These are phyloP conservation scores for Heracleum sosnowskyi DNA, from an alignment of 129 eudicot genomes.

Conservation along the genomic window DNA sequence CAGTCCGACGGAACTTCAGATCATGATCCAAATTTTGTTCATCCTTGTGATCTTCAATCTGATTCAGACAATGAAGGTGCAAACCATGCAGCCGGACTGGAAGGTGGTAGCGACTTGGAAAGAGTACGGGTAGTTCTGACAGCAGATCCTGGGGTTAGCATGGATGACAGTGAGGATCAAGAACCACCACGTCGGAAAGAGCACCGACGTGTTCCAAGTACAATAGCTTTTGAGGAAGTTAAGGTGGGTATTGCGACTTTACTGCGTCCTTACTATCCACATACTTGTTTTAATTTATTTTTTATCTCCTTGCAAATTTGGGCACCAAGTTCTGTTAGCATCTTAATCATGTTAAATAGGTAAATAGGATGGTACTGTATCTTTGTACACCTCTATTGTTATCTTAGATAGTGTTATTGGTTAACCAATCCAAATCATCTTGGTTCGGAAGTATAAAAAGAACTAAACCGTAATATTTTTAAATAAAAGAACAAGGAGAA, in stretches of 20 bases:
- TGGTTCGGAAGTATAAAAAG: background rate
- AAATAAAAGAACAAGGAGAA: background rate
- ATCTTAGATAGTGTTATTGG: background rate
- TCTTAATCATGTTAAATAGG: background rate
- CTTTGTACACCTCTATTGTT: background rate
- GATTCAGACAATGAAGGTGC: slow-evolving; percentile 25
- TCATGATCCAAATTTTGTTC: slow-evolving; percentile 30
- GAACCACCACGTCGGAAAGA: slow-evolving; percentile 78
- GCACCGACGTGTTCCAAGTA: slow-evolving; percentile 99
- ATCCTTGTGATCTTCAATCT: slow-evolving; percentile 22
- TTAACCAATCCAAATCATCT: background rate
- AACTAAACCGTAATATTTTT: background rate
- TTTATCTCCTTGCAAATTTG: background rate
- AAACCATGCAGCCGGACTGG: slow-evolving; percentile 19
- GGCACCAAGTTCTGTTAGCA: background rate
- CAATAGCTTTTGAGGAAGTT: slow-evolving; percentile 95
- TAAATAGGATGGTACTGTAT: background rate
- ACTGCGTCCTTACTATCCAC: background rate
- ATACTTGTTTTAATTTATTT: background rate
- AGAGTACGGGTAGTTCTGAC: slow-evolving; percentile 81
- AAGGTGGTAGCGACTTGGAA: slow-evolving; percentile 37
- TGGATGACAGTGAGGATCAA: slow-evolving; percentile 94
- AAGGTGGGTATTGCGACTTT: slow-evolving; percentile 46
- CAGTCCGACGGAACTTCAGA: slow-evolving; percentile 25
- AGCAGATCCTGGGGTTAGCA: slow-evolving; percentile 86